Conservation (phyloP, 2,329 filamentous ascomycete species). For the Mycosphaerella sp. region DNA sequence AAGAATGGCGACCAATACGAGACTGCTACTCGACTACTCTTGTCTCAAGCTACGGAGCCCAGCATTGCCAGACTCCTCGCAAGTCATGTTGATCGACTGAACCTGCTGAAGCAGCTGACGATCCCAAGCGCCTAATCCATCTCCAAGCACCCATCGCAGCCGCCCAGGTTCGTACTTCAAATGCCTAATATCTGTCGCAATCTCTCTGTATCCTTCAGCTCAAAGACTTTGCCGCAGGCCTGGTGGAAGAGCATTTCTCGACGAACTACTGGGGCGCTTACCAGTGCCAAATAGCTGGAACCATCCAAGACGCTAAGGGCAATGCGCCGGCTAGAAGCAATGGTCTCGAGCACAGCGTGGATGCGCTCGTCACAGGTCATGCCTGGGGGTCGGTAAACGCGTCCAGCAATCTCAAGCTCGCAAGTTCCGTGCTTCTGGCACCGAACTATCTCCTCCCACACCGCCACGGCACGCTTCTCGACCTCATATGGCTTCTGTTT, state of each 20-base stretch:
- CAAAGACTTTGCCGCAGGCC: neutral
- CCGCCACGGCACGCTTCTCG: neutral
- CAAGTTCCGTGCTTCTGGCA: neutral
- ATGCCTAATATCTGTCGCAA: neutral
- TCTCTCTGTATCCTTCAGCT: neutral
- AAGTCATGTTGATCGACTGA: constrained; percentile 7
- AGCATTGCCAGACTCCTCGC: constrained; percentile 5
- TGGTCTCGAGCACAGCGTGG: neutral
- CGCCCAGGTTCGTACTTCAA: neutral
- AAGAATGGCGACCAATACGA: constrained; percentile 18
- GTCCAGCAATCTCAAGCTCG: neutral
- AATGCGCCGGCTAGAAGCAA: neutral
- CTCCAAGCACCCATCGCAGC: too few species aligned
- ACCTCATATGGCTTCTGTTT: neutral
- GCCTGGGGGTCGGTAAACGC: neutral
- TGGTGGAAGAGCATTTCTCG: neutral
- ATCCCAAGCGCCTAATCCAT: neutral
- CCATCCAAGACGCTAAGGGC: neutral
- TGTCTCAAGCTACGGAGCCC: constrained; percentile 3
- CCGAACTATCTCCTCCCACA: neutral
- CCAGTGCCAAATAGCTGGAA: neutral
- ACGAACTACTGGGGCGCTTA: neutral
- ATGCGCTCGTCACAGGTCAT: neutral
- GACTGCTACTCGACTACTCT: constrained; percentile 10
- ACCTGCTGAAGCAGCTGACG: constrained; percentile 9